phyloP scores from a whole-genome alignment of 108 stramenopile genomes.

The Discostella pseudostelligera region DNA sequence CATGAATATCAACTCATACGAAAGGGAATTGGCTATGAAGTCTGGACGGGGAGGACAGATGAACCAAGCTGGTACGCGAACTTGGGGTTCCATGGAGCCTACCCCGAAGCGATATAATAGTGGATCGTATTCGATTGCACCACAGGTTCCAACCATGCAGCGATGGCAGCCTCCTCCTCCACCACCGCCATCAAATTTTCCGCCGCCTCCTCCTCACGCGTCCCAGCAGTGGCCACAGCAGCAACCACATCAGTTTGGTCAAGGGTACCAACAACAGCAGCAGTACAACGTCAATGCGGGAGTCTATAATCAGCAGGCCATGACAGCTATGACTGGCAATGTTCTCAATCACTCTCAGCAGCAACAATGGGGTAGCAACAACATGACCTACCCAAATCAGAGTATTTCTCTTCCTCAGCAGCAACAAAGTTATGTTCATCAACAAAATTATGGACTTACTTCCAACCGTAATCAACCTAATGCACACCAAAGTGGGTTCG shows the following conservation, averaged over 20 bases:
- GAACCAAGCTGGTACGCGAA: constrained; percentile 81
- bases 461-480: constrained; percentile 7
- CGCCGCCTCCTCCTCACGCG: constrained; percentile 32
- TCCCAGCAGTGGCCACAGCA: constrained; percentile 31
- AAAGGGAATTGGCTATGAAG: constrained; percentile 69
- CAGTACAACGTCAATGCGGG: constrained; percentile 10
- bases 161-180: constrained; percentile 45
- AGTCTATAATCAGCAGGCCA: constrained; percentile 32
- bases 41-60: constrained; percentile 78
- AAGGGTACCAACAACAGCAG: constrained; percentile 23
- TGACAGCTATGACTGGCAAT: constrained; percentile 21
- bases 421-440: constrained; percentile 39
- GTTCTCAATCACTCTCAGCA: constrained; percentile 16
- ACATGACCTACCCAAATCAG: not conserved
- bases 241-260: constrained; percentile 19
- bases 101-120: constrained; percentile 53
- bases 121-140: constrained; percentile 10
- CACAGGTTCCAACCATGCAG: constrained; percentile 47
- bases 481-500: constrained; percentile 21
- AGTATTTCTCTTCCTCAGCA: constrained; percentile 2
- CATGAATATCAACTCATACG: constrained; percentile 87
- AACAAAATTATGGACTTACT: constrained; percentile 17
- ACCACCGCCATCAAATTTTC: constrained; percentile 20
- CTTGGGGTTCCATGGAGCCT: constrained; percentile 88
- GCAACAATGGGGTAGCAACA: not conserved